Evolutionary conservation across 164 flowering plant genomes (phyloP).

Genomic region (Stephania japonica): DNA sequence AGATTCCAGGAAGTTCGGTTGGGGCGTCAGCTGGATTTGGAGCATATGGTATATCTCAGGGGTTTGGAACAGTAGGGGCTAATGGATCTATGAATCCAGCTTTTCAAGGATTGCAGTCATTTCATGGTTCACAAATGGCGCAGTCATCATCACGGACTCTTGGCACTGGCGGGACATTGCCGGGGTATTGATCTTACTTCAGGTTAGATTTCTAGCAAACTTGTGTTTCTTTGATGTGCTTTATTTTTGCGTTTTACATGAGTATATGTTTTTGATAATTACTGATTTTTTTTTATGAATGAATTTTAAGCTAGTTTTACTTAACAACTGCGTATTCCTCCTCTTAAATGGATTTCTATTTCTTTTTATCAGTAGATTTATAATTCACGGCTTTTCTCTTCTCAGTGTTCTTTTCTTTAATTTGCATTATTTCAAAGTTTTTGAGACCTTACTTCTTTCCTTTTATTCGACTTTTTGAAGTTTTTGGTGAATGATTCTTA

Average conservation of each 20-base stretch:
- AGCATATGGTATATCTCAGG: constrained; percentile 13
- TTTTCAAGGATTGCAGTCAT: constrained; percentile 24
- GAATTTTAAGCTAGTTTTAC: not conserved
- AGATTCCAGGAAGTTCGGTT: constrained; percentile 3
- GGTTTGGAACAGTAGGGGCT: constrained; percentile 19
- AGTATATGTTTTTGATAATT: not conserved
- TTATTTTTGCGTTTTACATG: not conserved
- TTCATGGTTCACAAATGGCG: constrained; percentile 22
- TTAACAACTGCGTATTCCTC: not conserved
- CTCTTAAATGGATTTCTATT: not conserved
- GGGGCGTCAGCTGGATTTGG: constrained; percentile 11
- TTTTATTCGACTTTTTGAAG: not conserved
- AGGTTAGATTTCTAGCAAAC: constrained; percentile 27
- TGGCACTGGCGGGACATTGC: constrained; percentile 23
- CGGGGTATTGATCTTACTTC: constrained; percentile 27
- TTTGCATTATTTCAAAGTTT: not conserved
- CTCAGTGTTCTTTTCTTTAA: not conserved
- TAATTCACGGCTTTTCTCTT: not conserved
- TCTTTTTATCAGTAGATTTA: not conserved
- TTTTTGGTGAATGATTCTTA: not conserved
- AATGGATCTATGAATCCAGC: constrained; percentile 13
- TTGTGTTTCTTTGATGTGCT: not conserved
- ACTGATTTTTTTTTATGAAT: not conserved
- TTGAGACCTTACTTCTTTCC: not conserved
- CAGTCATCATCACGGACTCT: constrained; percentile 17